Conservation (phyloP, 140 eudicot genomes). For the Cichorium intybus region DNA sequence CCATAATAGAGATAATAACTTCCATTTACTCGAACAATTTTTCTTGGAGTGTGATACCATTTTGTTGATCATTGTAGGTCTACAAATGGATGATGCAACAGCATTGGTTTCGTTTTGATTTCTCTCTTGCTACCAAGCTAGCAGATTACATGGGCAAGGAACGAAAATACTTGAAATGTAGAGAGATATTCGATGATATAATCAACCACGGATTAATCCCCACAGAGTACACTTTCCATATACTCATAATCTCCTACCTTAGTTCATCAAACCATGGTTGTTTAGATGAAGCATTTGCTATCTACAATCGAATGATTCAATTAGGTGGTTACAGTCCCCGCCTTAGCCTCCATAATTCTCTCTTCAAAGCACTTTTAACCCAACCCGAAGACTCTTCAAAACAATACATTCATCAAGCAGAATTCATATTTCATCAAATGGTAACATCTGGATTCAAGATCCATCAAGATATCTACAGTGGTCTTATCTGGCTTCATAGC, state of each 20-base stretch:
- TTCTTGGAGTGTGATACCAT: background rate
- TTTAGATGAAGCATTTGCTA: constrained; percentile 76
- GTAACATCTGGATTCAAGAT: constrained; percentile 61
- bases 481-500: constrained; percentile 96
- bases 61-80: constrained; percentile 49
- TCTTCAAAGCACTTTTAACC: constrained; percentile 73
- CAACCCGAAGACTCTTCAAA: constrained; percentile 46
- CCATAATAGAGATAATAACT: background rate
- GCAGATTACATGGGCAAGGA: constrained; percentile 96
- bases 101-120: constrained; percentile 85
- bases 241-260: constrained; percentile 71
- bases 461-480: constrained; percentile 72
- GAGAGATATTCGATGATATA: constrained; percentile 77
- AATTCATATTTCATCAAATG: constrained; percentile 75
- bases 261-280: constrained; percentile 73
- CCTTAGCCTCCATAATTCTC: constrained; percentile 79
- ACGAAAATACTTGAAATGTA: constrained; percentile 66
- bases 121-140: constrained; percentile 77
- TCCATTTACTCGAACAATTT: background rate
- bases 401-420: constrained; percentile 66
- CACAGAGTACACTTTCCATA: constrained; percentile 80
- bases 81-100: constrained; percentile 97
- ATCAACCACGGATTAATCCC: constrained; percentile 84
- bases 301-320: constrained; percentile 87
- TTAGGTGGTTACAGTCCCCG: constrained; percentile 86